These are phyloP conservation scores for Micromonas pusilla DNA, from an alignment of 139 green algal genomes.

Conservation along the genomic window DNA sequence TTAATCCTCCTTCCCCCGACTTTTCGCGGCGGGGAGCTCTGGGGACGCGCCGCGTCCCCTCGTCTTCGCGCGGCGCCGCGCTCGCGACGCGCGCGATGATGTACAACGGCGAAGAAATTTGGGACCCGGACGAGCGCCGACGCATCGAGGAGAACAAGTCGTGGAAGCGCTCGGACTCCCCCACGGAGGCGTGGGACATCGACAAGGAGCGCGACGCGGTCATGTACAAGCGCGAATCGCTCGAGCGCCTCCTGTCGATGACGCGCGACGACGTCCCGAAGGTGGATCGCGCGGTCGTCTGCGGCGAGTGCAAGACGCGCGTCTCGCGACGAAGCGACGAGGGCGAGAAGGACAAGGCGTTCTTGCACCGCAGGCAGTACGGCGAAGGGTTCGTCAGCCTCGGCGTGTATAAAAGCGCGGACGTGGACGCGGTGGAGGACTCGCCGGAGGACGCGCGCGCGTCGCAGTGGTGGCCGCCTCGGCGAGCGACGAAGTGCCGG, in stretches of 20 bases:
- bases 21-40: too few relatives aligned
- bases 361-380: background rate
- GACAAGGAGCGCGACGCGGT: constrained; percentile 21
- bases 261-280: background rate
- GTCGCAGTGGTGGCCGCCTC: background rate
- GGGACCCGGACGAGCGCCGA: constrained; percentile 6
- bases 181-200: constrained; percentile 17
- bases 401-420: background rate
- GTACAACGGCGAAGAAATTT: background rate
- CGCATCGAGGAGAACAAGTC: constrained; percentile 21
- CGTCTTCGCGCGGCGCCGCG: too few relatives aligned
- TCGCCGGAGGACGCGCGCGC: background rate
- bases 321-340: background rate
- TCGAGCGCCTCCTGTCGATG: constrained; percentile 2
- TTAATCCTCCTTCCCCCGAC: too few relatives aligned
- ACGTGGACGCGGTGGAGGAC: background rate
- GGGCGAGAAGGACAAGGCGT: background rate
- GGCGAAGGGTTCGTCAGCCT: background rate
- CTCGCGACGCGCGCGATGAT: background rate
- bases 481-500: background rate
- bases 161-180: background rate
- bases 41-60: too few relatives aligned
- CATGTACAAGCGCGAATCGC: constrained; percentile 20
- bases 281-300: background rate
- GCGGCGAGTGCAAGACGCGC: background rate